A percentile compares a stretch with the other conserved stretches of the same genome.
These are phyloP conservation scores for Simplicillium sp. DNA, from an alignment of 2,329 filamentous ascomycete species.

Conservation along the genomic window DNA sequence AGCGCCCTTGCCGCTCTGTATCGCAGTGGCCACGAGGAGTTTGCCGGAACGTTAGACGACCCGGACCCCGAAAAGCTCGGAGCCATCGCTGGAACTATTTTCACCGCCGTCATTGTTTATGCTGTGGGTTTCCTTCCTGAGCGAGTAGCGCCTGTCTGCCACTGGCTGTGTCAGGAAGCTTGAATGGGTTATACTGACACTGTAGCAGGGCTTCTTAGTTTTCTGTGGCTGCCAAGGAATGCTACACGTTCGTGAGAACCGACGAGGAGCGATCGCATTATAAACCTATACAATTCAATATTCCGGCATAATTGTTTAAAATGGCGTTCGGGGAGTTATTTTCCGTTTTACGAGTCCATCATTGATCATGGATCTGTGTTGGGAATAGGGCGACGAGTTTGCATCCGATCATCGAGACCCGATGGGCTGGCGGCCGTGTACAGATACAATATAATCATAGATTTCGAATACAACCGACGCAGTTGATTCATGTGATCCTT, in stretches of 20 bases:
- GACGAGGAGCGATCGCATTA: conserved; percentile 75
- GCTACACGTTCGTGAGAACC: conserved; percentile 73
- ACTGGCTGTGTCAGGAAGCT: not conserved
- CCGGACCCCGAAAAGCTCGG: conserved; percentile 61
- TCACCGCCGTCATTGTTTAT: conserved; percentile 82
- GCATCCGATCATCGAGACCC: no score
- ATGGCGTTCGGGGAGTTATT: no score
- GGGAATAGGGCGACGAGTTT: no score
- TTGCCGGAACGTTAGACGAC: conserved; percentile 66
- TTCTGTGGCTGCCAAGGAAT: conserved; percentile 88
- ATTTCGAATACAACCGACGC: no score
- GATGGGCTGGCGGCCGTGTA: no score
- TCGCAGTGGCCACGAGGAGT: conserved; percentile 68
- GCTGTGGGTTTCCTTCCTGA: conserved; percentile 50
- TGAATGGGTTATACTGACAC: not conserved
- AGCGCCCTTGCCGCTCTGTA: conserved; percentile 61
- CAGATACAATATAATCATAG: no score
- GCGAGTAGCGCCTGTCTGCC: not conserved
- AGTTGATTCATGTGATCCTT: no score
- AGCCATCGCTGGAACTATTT: conserved; percentile 76
- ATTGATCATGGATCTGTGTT: no score
- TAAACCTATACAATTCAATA: conserved; percentile 28
- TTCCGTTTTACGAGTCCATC: no score
- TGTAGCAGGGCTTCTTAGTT: conserved; percentile 66
- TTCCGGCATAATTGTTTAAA: conserved; percentile 25